Evolutionary conservation across 306 rosid species (phyloP).

Genomic region (Pterocarpus macrocarpus): DNA sequence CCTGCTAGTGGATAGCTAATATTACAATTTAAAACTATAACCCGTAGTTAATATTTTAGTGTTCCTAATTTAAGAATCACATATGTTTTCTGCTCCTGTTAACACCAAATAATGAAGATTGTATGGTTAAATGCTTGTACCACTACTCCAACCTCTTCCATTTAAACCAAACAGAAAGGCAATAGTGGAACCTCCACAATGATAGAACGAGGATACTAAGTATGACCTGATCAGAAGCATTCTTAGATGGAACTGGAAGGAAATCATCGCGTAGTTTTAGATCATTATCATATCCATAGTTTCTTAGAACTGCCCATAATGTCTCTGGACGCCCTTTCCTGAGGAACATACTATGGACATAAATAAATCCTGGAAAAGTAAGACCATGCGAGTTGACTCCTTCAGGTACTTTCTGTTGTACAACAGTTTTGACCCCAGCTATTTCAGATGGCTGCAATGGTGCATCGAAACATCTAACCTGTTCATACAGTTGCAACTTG

Average conservation of each 20-base stretch:
- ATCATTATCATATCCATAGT: slow-evolving; percentile 84
- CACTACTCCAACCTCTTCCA: slow-evolving; percentile 32
- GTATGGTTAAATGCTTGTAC: slow-evolving; percentile 29
- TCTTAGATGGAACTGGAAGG: slow-evolving; percentile 77
- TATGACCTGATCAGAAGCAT: slow-evolving; percentile 82
- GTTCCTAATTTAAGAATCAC: slow-evolving; percentile 27
- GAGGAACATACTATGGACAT: slow-evolving; percentile 77
- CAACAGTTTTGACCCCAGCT: slow-evolving; percentile 72
- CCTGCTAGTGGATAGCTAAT: slow-evolving; percentile 9
- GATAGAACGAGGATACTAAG: slow-evolving; percentile 21
- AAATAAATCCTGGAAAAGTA: slow-evolving; percentile 81
- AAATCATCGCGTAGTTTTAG: slow-evolving; percentile 78
- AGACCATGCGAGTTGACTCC: slow-evolving; percentile 91
- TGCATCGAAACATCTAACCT: slow-evolving; percentile 82
- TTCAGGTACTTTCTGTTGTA: slow-evolving; percentile 74
- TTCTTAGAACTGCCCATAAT: slow-evolving; percentile 88
- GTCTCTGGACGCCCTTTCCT: slow-evolving; percentile 82
- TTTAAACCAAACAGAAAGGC: slow-evolving; percentile 38
- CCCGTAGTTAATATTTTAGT: slow-evolving; percentile 16
- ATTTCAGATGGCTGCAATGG: slow-evolving; percentile 79
- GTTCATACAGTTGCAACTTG: slow-evolving; percentile 45
- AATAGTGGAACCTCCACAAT: slow-evolving; percentile 44
- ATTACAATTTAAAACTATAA: slow-evolving; percentile 23
- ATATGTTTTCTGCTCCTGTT: slow-evolving; percentile 10
- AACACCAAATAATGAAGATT: slow-evolving; percentile 24